These are phyloP conservation scores for Cyclostephanos tholiformis DNA, from an alignment of 108 stramenopile species.

Conservation along the genomic window DNA sequence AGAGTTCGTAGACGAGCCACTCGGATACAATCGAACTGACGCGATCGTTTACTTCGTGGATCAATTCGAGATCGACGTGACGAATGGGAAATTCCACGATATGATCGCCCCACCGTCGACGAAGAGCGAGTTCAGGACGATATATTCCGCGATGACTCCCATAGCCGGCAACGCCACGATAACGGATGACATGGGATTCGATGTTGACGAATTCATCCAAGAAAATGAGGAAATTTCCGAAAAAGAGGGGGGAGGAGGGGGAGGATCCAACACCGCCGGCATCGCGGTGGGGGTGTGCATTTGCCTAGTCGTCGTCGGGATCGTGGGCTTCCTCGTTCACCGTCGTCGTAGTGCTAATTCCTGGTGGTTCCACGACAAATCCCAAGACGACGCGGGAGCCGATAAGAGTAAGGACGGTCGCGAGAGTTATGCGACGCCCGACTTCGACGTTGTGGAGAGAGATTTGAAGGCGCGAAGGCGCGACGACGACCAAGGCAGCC, in stretches of 20 bases:
- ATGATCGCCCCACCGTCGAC: constrained; percentile 15
- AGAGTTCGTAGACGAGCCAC: constrained; percentile 8
- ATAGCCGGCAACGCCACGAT: background rate
- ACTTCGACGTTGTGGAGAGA: background rate
- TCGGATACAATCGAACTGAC: background rate
- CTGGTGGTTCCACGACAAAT: constrained; percentile 2
- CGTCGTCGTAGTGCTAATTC: constrained; percentile 5
- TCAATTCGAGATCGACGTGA: constrained; percentile 16
- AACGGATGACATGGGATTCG: too few species aligned
- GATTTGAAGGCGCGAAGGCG: constrained; percentile 5
- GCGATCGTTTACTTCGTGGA: background rate
- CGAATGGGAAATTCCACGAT: constrained; percentile 12
- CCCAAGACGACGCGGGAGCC: background rate
- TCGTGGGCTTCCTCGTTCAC: constrained; percentile 17
- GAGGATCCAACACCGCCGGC: constrained; percentile 16
- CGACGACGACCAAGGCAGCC: background rate
- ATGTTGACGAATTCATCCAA: background rate
- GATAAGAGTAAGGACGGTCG: background rate
- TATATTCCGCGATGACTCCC: constrained; percentile 1
- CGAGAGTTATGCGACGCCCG: background rate
- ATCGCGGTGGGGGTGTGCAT: constrained; percentile 23
- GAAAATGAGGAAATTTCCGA: background rate
- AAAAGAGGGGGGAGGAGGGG: background rate
- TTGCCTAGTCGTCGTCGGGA: constrained; percentile 8
- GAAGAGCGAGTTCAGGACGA: constrained; percentile 6